phyloP scores from a whole-genome alignment of 2,329 filamentous ascomycete genomes.

The Parastagonospora avenae region DNA sequence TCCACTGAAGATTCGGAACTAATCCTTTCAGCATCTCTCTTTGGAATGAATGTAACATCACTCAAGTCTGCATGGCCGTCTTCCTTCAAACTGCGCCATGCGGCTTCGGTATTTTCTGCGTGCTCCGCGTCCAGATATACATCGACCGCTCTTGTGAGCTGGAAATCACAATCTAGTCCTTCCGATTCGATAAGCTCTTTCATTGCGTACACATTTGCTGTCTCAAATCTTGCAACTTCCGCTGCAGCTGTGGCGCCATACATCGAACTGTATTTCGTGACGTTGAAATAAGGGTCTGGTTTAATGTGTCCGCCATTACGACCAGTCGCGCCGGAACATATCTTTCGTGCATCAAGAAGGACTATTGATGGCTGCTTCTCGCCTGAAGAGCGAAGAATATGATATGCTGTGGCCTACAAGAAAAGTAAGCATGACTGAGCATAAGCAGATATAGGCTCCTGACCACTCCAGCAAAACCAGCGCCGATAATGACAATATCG shows the following conservation, averaged over 20 bases:
- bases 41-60: neutral
- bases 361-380: neutral
- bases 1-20: too few relatives aligned
- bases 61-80: neutral
- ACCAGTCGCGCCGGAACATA: slow-evolving; percentile 59
- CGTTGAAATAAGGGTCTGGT: slow-evolving; percentile 3
- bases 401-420: slow-evolving; percentile 2
- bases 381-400: neutral
- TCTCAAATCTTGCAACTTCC: neutral
- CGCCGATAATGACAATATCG: slow-evolving; percentile 61
- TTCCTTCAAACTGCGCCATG: slow-evolving; percentile 1
- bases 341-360: slow-evolving; percentile 54
- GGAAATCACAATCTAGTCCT: neutral
- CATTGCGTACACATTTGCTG: neutral
- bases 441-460: neutral
- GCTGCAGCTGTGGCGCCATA: neutral
- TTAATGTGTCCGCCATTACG: slow-evolving; percentile 59
- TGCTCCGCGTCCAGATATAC: slow-evolving; percentile 3
- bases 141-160: slow-evolving; percentile 2
- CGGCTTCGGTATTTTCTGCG: neutral
- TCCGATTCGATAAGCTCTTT: neutral
- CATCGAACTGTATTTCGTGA: slow-evolving; percentile 2
- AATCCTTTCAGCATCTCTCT: neutral
- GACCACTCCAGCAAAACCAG: slow-evolving; percentile 52
- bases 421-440: neutral